Evolutionary conservation across 371 early-diverging fungal genomes (phyloP).

Genomic region (Circinella umbellata): DNA sequence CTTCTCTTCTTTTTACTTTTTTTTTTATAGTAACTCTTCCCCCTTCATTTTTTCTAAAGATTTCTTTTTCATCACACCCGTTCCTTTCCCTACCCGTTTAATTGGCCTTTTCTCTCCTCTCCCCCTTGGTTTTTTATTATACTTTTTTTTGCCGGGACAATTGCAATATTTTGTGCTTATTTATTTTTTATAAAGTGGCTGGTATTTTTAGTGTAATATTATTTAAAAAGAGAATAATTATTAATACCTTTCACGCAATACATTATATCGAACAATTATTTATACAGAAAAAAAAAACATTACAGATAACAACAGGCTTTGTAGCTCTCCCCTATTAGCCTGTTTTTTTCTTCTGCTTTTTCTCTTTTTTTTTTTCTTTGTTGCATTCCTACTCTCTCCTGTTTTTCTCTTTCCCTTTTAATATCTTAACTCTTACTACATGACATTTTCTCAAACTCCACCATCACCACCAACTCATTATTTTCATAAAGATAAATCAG

Average conservation of each 20-base stretch:
- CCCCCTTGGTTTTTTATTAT: background rate
- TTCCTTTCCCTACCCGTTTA: too few species aligned
- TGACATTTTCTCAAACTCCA: conserved; percentile 3
- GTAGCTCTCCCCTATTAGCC: background rate
- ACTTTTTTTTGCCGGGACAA: background rate
- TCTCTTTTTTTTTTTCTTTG: background rate
- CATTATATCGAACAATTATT: background rate
- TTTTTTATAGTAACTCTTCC: too few species aligned
- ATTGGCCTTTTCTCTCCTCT: background rate
- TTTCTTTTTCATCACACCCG: too few species aligned
- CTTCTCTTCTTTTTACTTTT: too few species aligned
- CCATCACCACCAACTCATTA: conserved; percentile 1
- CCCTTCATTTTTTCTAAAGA: too few species aligned
- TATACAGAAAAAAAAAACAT: conserved; percentile 4
- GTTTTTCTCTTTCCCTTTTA: background rate
- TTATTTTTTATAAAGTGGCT: background rate
- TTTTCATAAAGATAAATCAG: conserved; percentile 3
- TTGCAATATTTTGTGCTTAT: too few species aligned
- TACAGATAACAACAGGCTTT: background rate
- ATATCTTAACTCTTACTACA: background rate
- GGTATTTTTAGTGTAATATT: background rate
- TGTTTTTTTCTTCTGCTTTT: conserved; percentile 5
- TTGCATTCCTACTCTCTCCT: background rate
- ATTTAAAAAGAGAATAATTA: too few species aligned
- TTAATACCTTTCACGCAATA: too few species aligned